Percentiles rank a stretch among this genome's conserved stretches.
Conservation (phyloP, 2,329 filamentous ascomycete genomes). For the Sphaerulina vaccinii region DNA sequence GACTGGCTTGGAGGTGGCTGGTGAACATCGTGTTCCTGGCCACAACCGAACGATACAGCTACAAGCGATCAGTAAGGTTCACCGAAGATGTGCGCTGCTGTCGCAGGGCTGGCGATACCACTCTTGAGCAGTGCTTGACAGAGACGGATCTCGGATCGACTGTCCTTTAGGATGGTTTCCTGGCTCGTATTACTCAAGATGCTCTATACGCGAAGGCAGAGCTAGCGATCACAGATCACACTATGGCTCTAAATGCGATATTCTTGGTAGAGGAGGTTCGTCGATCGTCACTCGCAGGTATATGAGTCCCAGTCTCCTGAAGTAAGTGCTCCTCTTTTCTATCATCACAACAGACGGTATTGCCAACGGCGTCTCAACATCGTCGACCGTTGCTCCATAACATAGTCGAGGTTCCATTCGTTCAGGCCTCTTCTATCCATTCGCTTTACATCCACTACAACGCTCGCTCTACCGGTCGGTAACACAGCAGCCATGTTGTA, state of each 20-base stretch:
- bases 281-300: constrained; percentile 3
- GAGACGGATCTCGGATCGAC: not conserved
- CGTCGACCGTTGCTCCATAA: not conserved
- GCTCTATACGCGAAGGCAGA: not conserved
- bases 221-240: not conserved
- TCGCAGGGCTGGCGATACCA: not conserved
- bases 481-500: constrained; percentile 13
- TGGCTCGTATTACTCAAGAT: constrained; percentile 5
- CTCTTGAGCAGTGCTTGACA: not conserved
- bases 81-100: not conserved
- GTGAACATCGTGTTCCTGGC: not conserved
- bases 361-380: not conserved
- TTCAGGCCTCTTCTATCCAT: not conserved
- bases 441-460: not conserved
- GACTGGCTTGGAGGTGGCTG: not conserved
- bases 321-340: constrained; percentile 1
- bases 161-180: not conserved
- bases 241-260: not conserved
- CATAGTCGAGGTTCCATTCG: not conserved
- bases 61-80: not conserved
- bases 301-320: constrained; percentile 11
- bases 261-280: not conserved
- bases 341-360: not conserved
- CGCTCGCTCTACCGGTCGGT: not conserved
- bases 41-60: not conserved